These are phyloP conservation scores for Plenodomus biglobosus DNA, from an alignment of 2,329 filamentous ascomycete species.

Conservation along the genomic window DNA sequence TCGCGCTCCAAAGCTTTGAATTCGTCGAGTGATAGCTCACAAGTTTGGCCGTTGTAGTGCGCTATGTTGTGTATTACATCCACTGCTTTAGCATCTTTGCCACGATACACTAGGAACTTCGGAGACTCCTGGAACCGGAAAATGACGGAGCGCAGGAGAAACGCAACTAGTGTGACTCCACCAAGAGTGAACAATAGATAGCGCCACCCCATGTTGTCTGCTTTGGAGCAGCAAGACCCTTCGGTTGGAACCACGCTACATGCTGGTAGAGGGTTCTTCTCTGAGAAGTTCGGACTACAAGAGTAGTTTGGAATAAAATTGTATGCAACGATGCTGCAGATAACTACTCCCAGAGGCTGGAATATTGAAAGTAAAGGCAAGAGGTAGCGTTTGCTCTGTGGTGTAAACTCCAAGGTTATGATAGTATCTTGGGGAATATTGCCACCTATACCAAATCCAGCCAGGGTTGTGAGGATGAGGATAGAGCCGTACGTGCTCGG, in stretches of 20 bases:
- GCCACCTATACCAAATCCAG: slow-evolving; percentile 56
- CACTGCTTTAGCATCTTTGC: slow-evolving; percentile 56
- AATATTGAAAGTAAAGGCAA: slow-evolving; percentile 58
- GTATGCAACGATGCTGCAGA: slow-evolving; percentile 56
- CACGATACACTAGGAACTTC: slow-evolving; percentile 59
- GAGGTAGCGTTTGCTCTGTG: slow-evolving; percentile 55
- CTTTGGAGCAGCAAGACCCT: slow-evolving; percentile 41
- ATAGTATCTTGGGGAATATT: slow-evolving; percentile 61
- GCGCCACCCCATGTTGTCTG: slow-evolving; percentile 50
- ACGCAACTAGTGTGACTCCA: slow-evolving; percentile 46
- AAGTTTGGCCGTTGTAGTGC: slow-evolving; percentile 45
- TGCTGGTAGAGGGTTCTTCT: slow-evolving; percentile 47
- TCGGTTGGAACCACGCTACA: slow-evolving; percentile 45
- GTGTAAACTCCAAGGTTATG: slow-evolving; percentile 59
- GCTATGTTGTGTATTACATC: slow-evolving; percentile 49
- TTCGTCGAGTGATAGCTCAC: slow-evolving; percentile 39
- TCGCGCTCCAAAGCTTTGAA: slow-evolving; percentile 42
- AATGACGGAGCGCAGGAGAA: slow-evolving; percentile 56
- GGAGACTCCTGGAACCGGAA: slow-evolving; percentile 61
- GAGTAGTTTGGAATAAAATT: slow-evolving; percentile 56
- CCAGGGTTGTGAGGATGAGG: slow-evolving; percentile 56
- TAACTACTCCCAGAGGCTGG: slow-evolving; percentile 58
- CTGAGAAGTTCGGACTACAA: slow-evolving; percentile 56
- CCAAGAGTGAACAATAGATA: slow-evolving; percentile 49
- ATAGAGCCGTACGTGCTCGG: slow-evolving; percentile 55